Conservation (phyloP, 2,329 filamentous ascomycete genomes). For the Fusarium heterosporum region DNA sequence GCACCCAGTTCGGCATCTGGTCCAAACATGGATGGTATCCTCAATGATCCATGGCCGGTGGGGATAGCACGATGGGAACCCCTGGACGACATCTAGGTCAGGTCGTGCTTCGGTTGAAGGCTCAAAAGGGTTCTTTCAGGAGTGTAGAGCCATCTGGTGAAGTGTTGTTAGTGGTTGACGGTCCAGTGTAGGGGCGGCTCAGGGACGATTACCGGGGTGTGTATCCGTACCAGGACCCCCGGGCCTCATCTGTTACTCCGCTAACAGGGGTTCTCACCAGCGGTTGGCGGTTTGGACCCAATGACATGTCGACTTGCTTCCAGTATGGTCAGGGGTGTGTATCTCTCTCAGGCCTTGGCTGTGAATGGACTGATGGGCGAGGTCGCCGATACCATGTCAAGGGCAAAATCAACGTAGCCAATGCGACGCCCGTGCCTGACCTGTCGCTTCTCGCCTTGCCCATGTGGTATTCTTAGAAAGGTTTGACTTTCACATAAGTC, state of each 20-base stretch:
- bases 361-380: constrained; percentile 43
- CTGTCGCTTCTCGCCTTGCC: constrained; percentile 14
- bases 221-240: constrained; percentile 18
- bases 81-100: constrained; percentile 24
- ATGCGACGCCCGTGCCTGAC: constrained; percentile 40
- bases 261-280: constrained; percentile 32
- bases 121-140: constrained; percentile 24
- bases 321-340: constrained; percentile 23
- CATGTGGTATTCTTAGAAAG: constrained; percentile 28
- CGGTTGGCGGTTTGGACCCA: constrained; percentile 33
- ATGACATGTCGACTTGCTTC: constrained; percentile 26
- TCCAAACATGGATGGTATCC: constrained; percentile 32
- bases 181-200: constrained; percentile 38
- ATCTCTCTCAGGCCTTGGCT: constrained; percentile 36
- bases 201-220: constrained; percentile 31
- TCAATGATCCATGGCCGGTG: constrained; percentile 37
- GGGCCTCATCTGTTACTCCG: constrained; percentile 21
- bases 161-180: constrained; percentile 40
- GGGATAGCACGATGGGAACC: constrained; percentile 35
- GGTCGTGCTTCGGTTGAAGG: constrained; percentile 30
- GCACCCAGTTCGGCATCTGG: constrained; percentile 40
- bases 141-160: constrained; percentile 43
- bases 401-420: constrained; percentile 39
- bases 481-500: constrained; percentile 17
- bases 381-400: constrained; percentile 35